These are phyloP conservation scores for Podila horticola DNA, from an alignment of 192 early-diverging fungal genomes.

Conservation along the genomic window DNA sequence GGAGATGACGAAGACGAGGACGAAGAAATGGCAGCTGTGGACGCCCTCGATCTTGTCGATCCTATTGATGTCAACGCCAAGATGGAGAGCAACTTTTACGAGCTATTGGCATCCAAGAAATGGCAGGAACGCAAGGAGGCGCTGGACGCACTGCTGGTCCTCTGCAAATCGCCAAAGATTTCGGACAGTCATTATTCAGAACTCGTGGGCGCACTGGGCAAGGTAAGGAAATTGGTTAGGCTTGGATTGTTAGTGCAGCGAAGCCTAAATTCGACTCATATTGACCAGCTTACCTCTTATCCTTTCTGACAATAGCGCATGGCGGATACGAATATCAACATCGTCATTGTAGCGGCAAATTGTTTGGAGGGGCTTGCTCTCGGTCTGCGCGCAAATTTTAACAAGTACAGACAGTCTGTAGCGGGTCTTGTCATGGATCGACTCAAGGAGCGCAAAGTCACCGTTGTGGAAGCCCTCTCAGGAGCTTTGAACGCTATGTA, in stretches of 20 bases:
- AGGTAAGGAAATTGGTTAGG: constrained; percentile 56
- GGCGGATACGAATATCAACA: constrained; percentile 89
- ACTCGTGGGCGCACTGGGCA: constrained; percentile 82
- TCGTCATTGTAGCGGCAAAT: constrained; percentile 82
- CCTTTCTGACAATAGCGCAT: constrained; percentile 63
- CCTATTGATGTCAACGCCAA: constrained; percentile 92
- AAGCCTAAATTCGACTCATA: not conserved
- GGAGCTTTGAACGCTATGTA: constrained; percentile 89
- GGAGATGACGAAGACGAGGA: constrained; percentile 60
- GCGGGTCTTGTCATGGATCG: constrained; percentile 85
- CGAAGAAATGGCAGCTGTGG: constrained; percentile 69
- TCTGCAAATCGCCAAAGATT: constrained; percentile 79
- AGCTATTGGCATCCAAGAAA: constrained; percentile 82
- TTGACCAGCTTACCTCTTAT: not conserved
- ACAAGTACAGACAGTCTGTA: constrained; percentile 79
- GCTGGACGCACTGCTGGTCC: constrained; percentile 76
- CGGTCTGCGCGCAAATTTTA: constrained; percentile 83
- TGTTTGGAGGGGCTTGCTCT: constrained; percentile 84
- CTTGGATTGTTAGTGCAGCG: not conserved
- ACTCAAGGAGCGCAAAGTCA: constrained; percentile 94
- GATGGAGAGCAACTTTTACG: constrained; percentile 85
- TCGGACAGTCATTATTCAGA: constrained; percentile 83
- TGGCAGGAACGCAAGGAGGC: constrained; percentile 99
- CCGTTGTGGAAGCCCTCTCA: constrained; percentile 86
- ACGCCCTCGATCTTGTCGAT: constrained; percentile 86